A percentile compares a stretch with the other conserved stretches of the same genome.
Evolutionary conservation across 73 alveolate genomes (phyloP).

Genomic region (Paramecium sexaurelia): DNA sequence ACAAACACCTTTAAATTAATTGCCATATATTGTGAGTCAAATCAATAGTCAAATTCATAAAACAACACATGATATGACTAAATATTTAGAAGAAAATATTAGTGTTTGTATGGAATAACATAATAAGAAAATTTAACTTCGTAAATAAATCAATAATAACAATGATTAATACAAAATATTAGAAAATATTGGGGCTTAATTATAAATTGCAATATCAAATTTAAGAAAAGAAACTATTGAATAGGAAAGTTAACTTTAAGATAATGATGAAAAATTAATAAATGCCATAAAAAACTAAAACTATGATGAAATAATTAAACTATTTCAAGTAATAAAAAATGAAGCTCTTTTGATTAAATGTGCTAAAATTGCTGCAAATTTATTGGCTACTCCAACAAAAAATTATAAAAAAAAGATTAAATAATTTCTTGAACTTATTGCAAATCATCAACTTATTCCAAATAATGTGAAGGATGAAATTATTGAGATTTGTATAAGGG

Average conservation of each 20-base stretch:
- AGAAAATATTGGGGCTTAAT: neutral
- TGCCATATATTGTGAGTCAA: conserved; percentile 4
- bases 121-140: conserved; percentile 2
- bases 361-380: conserved; percentile 22
- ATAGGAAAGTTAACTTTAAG: neutral
- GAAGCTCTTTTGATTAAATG: neutral
- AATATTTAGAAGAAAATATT: neutral
- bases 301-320: neutral
- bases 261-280: neutral
- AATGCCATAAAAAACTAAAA: neutral
- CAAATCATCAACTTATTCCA: conserved; percentile 1
- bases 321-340: neutral
- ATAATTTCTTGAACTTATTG: neutral
- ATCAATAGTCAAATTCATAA: neutral
- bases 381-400: neutral
- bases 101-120: neutral
- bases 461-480: neutral
- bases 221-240: neutral
- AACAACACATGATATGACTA: neutral
- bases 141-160: neutral
- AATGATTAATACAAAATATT: neutral
- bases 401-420: neutral
- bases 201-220: neutral
- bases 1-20: neutral
- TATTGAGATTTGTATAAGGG: neutral